Conservation (phyloP, 768 basidiomycete genomes). For the Naematelia aurantialba region DNA sequence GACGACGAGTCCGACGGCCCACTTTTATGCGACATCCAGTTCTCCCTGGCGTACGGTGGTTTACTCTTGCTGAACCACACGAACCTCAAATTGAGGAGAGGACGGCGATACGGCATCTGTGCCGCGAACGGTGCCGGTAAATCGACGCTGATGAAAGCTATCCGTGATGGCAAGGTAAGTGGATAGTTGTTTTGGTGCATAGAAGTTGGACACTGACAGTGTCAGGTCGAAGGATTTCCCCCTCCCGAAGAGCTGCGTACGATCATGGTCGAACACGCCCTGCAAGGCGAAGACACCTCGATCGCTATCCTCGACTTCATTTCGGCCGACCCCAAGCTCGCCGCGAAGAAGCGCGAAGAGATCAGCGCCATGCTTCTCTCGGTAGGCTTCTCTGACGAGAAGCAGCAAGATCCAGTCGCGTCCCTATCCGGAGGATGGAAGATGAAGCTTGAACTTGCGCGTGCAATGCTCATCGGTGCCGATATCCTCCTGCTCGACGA, state of each 20-base stretch:
- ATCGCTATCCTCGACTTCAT: slow-evolving; percentile 84
- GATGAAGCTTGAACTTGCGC: slow-evolving; percentile 94
- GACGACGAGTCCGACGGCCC: slow-evolving; percentile 70
- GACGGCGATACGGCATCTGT: slow-evolving; percentile 89
- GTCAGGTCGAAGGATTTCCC: slow-evolving; percentile 77
- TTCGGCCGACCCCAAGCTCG: slow-evolving; percentile 70
- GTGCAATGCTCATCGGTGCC: slow-evolving; percentile 93
- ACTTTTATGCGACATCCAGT: slow-evolving; percentile 83
- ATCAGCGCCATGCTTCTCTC: slow-evolving; percentile 75
- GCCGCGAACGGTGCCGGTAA: slow-evolving; percentile 97
- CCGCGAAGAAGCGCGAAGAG: slow-evolving; percentile 61
- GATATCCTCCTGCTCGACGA: slow-evolving; percentile 53
- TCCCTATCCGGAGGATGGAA: slow-evolving; percentile 97
- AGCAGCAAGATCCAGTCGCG: slow-evolving; percentile 79
- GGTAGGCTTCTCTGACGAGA: slow-evolving; percentile 84
- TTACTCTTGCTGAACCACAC: slow-evolving; percentile 92
- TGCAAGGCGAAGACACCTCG: slow-evolving; percentile 88
- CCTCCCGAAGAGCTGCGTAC: slow-evolving; percentile 77
- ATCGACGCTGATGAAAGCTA: slow-evolving; percentile 90
- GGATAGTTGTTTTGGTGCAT: neutral
- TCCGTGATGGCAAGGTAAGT: slow-evolving; percentile 74
- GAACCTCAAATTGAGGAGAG: slow-evolving; percentile 78
- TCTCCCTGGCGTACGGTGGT: slow-evolving; percentile 93
- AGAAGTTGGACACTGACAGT: neutral
- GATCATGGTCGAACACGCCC: slow-evolving; percentile 95